Base-by-base conservation (phyloP, 345 rosid genomes). In the Eutrema yunnanense region DNA sequence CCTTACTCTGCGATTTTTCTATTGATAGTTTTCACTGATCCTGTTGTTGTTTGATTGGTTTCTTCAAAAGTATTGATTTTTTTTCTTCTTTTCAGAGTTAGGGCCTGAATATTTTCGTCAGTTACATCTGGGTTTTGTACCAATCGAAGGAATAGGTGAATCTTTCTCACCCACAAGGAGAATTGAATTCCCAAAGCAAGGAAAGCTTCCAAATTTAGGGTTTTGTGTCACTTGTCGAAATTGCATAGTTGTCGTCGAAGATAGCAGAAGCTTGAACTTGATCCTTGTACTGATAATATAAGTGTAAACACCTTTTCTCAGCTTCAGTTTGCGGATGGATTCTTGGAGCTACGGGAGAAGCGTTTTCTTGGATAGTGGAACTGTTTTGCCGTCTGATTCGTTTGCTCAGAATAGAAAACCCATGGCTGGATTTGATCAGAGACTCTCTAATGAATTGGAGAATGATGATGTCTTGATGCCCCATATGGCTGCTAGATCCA, bases 331-430 rank as follows among this genome's bases (percentile, higher is more conserved):
- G 61, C 44, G 52, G 53, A 85, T 85, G 88, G 91, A 87, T 61
- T 79, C 82, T 49, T 87, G 91, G 91, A 78, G 78, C 65, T 81
- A 71, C 67, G 86, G 82, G n/a, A 82, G 75, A 67, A 76, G 72
- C 62, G 40, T 67, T 75, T 34, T 71, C 63, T 77, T 83, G 62
- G 41, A 80, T 3, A 83, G 75, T 59, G 88, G 65, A 74, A 41
- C 82, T n/a, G 80, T 82, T 71, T 59, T 74, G 4, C 77, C 86
- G 22, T 70, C 67, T 70, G 86, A 83, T 74, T 55, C 81, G 37
- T 73, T 68, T 69, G 41, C 73, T 54, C 78, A 80, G 72, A 72
- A 53, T 77, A 69, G 73, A 59, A 85, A 71, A 69, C 13, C 77
- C 58, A 62, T 73, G 8, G 12, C 62, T 14, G 85, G 70, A 67